Percentiles rank a stretch among this genome's conserved stretches.
These are phyloP conservation scores for Candida fluviatilis DNA, from an alignment of 805 yeast genomes.

Conservation along the genomic window DNA sequence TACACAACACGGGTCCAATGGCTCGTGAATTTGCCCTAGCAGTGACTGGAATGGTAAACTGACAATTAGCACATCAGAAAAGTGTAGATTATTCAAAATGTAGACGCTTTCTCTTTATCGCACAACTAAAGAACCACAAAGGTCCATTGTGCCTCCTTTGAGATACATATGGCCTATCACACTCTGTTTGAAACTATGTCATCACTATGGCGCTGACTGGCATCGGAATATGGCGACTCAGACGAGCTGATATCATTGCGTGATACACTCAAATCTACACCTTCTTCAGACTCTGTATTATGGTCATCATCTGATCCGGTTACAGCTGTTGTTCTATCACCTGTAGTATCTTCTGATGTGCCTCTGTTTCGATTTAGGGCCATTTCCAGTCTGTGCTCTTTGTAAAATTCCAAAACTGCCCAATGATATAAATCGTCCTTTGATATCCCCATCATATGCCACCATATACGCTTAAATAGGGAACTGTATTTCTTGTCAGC, in stretches of 20 bases:
- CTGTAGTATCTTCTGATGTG: neutral
- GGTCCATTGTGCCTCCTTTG: too few species aligned
- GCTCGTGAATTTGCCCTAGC: too few species aligned
- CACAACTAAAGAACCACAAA: too few species aligned
- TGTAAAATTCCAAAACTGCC: slow-evolving; percentile 33
- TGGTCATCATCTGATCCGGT: slow-evolving; percentile 6
- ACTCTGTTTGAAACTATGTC: neutral
- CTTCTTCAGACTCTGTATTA: neutral
- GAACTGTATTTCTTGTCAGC: slow-evolving; percentile 32
- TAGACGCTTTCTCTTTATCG: too few species aligned
- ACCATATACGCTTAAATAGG: slow-evolving; percentile 36
- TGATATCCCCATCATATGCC: slow-evolving; percentile 56
- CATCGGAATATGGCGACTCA: neutral
- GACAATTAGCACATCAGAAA: too few species aligned
- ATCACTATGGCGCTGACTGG: neutral
- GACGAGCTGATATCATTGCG: neutral
- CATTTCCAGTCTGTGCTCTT: slow-evolving; percentile 9
- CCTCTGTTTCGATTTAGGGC: neutral
- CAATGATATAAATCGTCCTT: slow-evolving; percentile 46
- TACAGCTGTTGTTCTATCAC: neutral
- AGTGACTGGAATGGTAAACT: too few species aligned
- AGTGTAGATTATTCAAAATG: too few species aligned
- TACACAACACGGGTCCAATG: too few species aligned
- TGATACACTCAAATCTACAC: neutral
- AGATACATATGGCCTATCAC: neutral